A percentile compares a stretch with the other conserved stretches of the same genome.
These are phyloP conservation scores for Bretschneidera sinensis DNA, from an alignment of 345 rosid genomes.

Conservation along the genomic window DNA sequence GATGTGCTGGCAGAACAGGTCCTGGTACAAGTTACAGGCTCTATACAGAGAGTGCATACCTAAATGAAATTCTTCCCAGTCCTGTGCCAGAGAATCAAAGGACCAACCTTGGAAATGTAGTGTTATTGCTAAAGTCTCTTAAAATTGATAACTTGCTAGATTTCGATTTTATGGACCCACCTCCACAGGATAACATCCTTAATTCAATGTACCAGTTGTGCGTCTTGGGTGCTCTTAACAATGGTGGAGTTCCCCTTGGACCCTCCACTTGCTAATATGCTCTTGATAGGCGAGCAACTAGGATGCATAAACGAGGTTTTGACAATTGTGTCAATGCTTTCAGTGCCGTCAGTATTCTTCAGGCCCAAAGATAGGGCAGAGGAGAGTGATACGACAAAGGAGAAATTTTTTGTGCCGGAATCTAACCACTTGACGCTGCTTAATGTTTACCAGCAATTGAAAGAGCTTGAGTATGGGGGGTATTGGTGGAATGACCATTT, in stretches of 20 bases:
- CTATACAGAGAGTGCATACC: constrained; percentile 85
- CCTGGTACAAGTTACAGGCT: constrained; percentile 96
- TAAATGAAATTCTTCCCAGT: constrained; percentile 80
- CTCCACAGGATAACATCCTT: constrained; percentile 96
- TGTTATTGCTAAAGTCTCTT: constrained; percentile 84
- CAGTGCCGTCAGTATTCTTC: constrained; percentile 96
- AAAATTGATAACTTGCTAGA: constrained; percentile 86
- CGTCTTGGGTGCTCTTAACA: constrained; percentile 93
- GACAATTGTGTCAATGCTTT: constrained; percentile 98
- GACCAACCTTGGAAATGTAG: constrained; percentile 95
- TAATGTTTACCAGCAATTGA: constrained; percentile 92
- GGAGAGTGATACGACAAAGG: constrained; percentile 92
- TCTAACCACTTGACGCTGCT: constrained; percentile 87
- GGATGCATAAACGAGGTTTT: constrained; percentile 83
- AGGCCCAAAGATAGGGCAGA: constrained; percentile 94
- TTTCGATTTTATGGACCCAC: constrained; percentile 99
- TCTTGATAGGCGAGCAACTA: constrained; percentile 81
- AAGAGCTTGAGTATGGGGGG: constrained; percentile 85
- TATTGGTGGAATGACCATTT: constrained; percentile 92
- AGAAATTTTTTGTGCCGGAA: constrained; percentile 86
- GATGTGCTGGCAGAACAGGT: constrained; percentile 99
- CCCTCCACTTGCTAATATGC: constrained; percentile 99
- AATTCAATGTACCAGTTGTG: constrained; percentile 98
- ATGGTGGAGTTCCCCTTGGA: constrained; percentile 98
- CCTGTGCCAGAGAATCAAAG: constrained; percentile 98